Conservation (phyloP, 2,329 filamentous ascomycete genomes). For the Paecilomyces niveus region DNA sequence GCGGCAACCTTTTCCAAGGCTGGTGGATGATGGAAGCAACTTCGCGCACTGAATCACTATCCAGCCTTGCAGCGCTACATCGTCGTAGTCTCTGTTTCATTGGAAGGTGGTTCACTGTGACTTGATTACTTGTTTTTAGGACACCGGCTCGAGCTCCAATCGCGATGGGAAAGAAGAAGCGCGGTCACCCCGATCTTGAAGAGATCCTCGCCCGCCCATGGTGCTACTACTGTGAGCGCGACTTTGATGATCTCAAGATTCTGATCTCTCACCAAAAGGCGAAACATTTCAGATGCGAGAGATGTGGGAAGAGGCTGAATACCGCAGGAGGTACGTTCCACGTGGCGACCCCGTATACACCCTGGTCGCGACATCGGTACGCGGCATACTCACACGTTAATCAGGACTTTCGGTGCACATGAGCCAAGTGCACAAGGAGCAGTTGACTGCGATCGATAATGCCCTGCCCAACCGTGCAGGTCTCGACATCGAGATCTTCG, state of each 20-base stretch:
- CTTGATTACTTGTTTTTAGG: neutral
- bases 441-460: conserved; percentile 80
- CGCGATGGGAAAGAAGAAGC: conserved; percentile 84
- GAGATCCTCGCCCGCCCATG: conserved; percentile 81
- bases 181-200: conserved; percentile 76
- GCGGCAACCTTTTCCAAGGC: neutral
- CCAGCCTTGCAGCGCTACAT: neutral
- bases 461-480: conserved; percentile 78
- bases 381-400: neutral
- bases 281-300: conserved; percentile 98
- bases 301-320: conserved; percentile 80
- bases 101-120: neutral
- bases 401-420: conserved; percentile 89
- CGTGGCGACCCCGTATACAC: neutral
- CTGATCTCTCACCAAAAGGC: conserved; percentile 96
- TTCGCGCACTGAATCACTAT: neutral
- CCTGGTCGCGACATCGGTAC: neutral
- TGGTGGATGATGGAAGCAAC: neutral
- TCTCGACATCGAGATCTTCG: conserved; percentile 92
- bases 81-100: neutral
- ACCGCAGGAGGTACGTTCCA: conserved; percentile 74
- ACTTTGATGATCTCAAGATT: conserved; percentile 96
- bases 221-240: conserved; percentile 99
- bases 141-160: neutral
- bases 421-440: conserved; percentile 98